Percentiles rank a stretch among this genome's conserved stretches.
Evolutionary conservation across 306 rosid species (phyloP).

Genomic region (Lupinus albus): DNA sequence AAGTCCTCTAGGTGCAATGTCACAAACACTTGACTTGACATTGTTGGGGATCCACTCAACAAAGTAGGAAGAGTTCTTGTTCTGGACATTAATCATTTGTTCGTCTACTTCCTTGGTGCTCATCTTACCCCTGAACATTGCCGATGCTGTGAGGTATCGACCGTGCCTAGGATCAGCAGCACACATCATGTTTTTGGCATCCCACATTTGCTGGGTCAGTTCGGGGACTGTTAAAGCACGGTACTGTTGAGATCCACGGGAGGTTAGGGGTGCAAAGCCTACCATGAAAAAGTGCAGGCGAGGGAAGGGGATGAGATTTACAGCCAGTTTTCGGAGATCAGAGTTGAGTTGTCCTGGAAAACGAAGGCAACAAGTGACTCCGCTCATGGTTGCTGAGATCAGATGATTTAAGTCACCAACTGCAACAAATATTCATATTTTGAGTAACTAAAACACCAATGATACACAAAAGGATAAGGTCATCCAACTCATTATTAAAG

Average conservation of each 20-base stretch:
- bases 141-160: slow-evolving; percentile 60
- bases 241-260: slow-evolving; percentile 65
- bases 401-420: slow-evolving; percentile 66
- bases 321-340: slow-evolving; percentile 60
- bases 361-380: slow-evolving; percentile 65
- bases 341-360: slow-evolving; percentile 68
- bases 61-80: slow-evolving; percentile 62
- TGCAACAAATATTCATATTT: slow-evolving; percentile 38
- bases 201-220: slow-evolving; percentile 70
- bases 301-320: slow-evolving; percentile 64
- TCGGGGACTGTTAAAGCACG: slow-evolving; percentile 64
- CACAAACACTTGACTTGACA: slow-evolving; percentile 66
- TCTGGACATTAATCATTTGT: slow-evolving; percentile 63
- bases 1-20: slow-evolving; percentile 65
- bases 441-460: neutral
- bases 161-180: slow-evolving; percentile 70
- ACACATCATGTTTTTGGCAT: slow-evolving; percentile 67
- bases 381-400: slow-evolving; percentile 70
- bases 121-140: slow-evolving; percentile 68
- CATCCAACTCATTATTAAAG: neutral
- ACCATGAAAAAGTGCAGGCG: slow-evolving; percentile 67
- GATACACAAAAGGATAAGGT: neutral
- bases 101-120: slow-evolving; percentile 67
- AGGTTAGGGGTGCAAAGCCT: slow-evolving; percentile 65
- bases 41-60: slow-evolving; percentile 70